Evolutionary conservation across 768 basidiomycete species (phyloP), one percentile per base, ranked within the genome.

Genomic region (Auriscalpium vulgare): DNA sequence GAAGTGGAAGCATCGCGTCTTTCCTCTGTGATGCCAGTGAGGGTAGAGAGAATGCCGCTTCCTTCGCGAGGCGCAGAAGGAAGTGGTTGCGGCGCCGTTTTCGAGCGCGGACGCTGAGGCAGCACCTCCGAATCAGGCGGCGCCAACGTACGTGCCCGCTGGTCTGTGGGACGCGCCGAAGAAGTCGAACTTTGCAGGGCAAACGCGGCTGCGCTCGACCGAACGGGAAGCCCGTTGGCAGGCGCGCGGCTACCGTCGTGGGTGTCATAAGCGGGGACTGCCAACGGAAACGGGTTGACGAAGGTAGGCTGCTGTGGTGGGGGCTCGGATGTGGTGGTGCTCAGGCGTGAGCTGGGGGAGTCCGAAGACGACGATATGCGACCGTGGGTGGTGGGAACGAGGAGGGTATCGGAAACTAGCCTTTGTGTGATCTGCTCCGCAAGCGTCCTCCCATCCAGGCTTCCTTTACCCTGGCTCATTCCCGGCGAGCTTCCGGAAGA

Each of bases 401-500:
- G 53, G 43, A 43, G 37, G 38, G 23, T 11, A 17, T 52, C 37
- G 46, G 35, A 47, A 14, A 45, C 37, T 7, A 40, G 3, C 19
- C 50, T 21, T 37, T 36, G 54, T 8, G 44, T 49, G 47, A 55
- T 37, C 23, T 21, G 43, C 46, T 56, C 38, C 45, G 52, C 43
- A 43, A 53, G 35, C 14, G 37, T 50, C 21, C 55, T 54, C 2
- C 43, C 50, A 13, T 59, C 58, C 47, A 56, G 48, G 34, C 49
- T 50, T 23, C 34, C n/a, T 29, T 61, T 61, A 14, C 60, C 49
- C 47, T 56, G 51, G 43, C 54, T 59, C 1, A 29, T 54, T 11
- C 52, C 38, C n/a, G 58, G 52, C 23, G 55, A 59, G 52, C 56
- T 51, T 43, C 38, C 59, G 19, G 59, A 60, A 36, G n/a, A 50